Evolutionary conservation across 164 flowering plant genomes (phyloP), one percentile per base, ranked within the genome.

Genomic region (Stephania yunnanensis): DNA sequence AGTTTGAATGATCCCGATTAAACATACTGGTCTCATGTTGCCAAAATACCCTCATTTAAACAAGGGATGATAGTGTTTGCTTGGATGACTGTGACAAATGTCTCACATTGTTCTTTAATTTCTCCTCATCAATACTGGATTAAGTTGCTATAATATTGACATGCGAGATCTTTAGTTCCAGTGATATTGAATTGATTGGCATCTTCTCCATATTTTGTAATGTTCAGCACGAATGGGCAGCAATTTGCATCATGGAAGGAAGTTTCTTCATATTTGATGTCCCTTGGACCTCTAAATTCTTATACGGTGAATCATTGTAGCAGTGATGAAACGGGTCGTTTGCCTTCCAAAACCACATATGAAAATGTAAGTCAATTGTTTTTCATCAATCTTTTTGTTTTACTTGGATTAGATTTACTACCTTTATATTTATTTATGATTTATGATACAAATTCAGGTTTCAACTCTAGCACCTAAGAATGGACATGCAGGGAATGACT

Each of bases 161-260:
- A 48, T n/a, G 42, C 13, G 11, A 65, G 12, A 0, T 50, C 11
- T 67, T 29, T 7, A 15, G 4, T 1, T 66, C 30, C 29, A 13
- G 5, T 25, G 20, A 10, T 10, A 63, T 19, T 64, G 52, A 13
- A 19, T 19, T 70, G 74, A 30, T 70, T 72, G 68, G 71, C 70
- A 65, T 68, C 13, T 69, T 69, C 71, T 42, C 66, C 31, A 68
- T 68, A 73, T 75, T 71, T 65, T 78, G 42, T 70, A 63, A 69
- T 68, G n/a, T 81, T 70, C 85, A 92, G 98, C 86, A 94, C 98
- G 72, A 78, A 83, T 70, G 98, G 97, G 72, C 87, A 80, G 70
- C 89, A 89, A 71, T 92, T 92, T 85, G 79, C 75, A 63, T 83
- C 96, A 53, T 91, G 89, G 87, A 91, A 91, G 84, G 94, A 90